phyloP scores from a whole-genome alignment of 805 yeast species.

The Candida sphagnicola region DNA sequence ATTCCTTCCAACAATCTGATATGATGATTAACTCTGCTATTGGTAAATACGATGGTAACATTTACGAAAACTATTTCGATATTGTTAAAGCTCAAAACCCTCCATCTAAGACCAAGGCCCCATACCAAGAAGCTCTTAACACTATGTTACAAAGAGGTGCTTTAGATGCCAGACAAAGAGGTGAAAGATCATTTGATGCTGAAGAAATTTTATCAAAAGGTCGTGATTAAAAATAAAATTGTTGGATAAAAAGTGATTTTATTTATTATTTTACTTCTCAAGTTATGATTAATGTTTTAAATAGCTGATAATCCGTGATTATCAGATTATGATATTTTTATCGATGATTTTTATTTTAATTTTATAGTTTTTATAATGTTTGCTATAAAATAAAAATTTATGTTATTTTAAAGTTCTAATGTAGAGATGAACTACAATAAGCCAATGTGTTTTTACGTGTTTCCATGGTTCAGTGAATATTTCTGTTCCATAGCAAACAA shows the following conservation, averaged over 20 bases:
- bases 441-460: too few species aligned
- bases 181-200: conserved; percentile 16
- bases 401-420: neutral
- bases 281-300: neutral
- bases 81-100: conserved; percentile 49
- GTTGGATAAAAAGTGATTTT: neutral
- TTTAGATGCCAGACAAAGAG: conserved; percentile 30
- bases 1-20: conserved; percentile 79
- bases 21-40: conserved; percentile 77
- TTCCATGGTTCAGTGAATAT: too few species aligned
- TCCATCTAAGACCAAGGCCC: conserved; percentile 53
- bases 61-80: conserved; percentile 71
- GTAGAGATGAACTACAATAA: too few species aligned
- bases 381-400: neutral
- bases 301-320: neutral
- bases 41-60: conserved; percentile 78
- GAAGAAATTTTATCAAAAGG: conserved; percentile 6
- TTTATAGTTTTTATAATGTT: neutral
- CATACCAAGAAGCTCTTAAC: conserved; percentile 43
- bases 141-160: conserved; percentile 31
- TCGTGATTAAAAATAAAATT: neutral
- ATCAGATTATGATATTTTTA: neutral
- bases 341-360: neutral
- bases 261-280: conserved; percentile 1
- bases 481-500: too few species aligned